A percentile compares a stretch with the other conserved stretches of the same genome.
These are phyloP conservation scores for Actinomortierella wolfii DNA, from an alignment of 371 early-diverging fungal species.

Conservation along the genomic window DNA sequence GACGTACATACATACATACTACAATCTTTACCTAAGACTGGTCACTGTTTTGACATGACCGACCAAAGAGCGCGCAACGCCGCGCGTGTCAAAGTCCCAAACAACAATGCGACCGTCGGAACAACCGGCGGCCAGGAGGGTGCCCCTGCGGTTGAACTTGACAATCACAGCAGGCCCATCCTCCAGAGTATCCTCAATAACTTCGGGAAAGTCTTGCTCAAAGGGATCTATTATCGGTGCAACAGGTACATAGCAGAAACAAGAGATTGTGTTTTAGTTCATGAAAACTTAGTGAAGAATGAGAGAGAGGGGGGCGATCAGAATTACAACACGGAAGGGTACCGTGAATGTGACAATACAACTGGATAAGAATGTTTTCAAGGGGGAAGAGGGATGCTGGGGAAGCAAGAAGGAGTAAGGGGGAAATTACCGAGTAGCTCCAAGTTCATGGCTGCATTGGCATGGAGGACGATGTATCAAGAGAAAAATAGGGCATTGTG, in stretches of 20 bases:
- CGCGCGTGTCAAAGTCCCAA: conserved; percentile 88
- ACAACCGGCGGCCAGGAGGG: conserved; percentile 79
- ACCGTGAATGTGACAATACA: neutral
- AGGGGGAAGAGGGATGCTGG: neutral
- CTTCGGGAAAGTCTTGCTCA: conserved; percentile 84
- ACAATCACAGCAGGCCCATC: conserved; percentile 72
- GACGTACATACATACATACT: neutral
- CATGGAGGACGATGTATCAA: neutral
- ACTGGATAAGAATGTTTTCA: no score
- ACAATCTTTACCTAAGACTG: conserved; percentile 69
- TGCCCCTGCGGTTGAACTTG: conserved; percentile 75
- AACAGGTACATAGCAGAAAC: neutral
- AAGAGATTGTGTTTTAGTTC: neutral
- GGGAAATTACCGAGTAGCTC: conserved; percentile 53
- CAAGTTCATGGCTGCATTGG: conserved; percentile 47
- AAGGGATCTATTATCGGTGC: conserved; percentile 72
- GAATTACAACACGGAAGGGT: no score
- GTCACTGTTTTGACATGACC: conserved; percentile 78
- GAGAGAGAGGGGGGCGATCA: neutral
- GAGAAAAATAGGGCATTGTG: no score
- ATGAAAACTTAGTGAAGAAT: neutral
- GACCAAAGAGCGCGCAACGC: conserved; percentile 67
- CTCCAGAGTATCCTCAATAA: conserved; percentile 78
- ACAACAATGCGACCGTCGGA: conserved; percentile 83
- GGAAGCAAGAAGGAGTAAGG: conserved; percentile 7